These are phyloP conservation scores for Pleoardoris graminearum DNA, from an alignment of 2,329 filamentous ascomycete species.

Conservation along the genomic window DNA sequence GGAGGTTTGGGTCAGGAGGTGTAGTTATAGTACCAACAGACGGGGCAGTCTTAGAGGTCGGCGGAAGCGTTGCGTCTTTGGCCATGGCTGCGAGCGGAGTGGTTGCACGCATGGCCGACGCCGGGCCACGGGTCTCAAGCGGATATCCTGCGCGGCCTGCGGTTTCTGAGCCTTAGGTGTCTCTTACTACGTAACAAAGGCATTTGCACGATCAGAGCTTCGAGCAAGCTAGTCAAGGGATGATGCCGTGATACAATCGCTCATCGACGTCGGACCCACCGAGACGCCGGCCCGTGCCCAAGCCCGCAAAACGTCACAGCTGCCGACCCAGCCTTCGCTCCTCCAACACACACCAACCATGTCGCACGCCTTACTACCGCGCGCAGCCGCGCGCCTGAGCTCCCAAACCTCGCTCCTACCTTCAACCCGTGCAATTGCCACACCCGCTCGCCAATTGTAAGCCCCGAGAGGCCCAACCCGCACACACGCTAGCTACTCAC, in stretches of 20 bases:
- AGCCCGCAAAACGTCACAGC: slow-evolving; percentile 8
- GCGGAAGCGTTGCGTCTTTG: neutral
- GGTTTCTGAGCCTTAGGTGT: neutral
- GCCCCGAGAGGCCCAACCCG: slow-evolving; percentile 11
- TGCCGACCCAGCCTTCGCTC: neutral
- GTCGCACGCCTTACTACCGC: slow-evolving; percentile 31
- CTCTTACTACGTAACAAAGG: neutral
- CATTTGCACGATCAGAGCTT: neutral
- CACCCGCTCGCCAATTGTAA: slow-evolving; percentile 31
- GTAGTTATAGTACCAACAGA: neutral
- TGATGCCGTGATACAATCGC: neutral
- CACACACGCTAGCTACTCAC: slow-evolving; percentile 6
- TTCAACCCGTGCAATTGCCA: slow-evolving; percentile 26
- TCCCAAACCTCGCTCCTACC: slow-evolving; percentile 16
- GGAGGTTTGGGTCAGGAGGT: too few relatives aligned
- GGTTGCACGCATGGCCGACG: too few relatives aligned
- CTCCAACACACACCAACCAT: slow-evolving; percentile 22
- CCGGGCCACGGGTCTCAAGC: too few relatives aligned
- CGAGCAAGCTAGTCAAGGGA: neutral
- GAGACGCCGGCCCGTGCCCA: slow-evolving; percentile 12
- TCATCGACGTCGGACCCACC: neutral
- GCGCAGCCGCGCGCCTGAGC: slow-evolving; percentile 24
- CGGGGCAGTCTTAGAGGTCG: neutral
- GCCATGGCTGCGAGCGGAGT: neutral
- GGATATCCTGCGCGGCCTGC: too few relatives aligned